A percentile compares a stretch with the other conserved stretches of the same genome.
Evolutionary conservation across 192 early-diverging fungal genomes (phyloP).

Genomic region (Powellomyces hirtus): DNA sequence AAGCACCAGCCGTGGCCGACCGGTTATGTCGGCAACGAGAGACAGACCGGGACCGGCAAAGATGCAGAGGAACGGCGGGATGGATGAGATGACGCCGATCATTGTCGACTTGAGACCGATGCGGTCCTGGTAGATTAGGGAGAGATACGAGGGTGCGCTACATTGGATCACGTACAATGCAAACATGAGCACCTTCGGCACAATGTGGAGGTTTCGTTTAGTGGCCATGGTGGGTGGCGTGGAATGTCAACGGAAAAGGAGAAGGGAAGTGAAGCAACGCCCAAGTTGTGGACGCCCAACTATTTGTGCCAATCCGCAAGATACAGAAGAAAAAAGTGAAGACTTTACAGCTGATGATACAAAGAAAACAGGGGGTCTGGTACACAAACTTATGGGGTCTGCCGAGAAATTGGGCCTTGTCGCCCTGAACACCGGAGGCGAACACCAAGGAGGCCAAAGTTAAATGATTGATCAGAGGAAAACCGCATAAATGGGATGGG

Average conservation of each 20-base stretch:
- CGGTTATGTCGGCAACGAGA: slow-evolving; percentile 25
- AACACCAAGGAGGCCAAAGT: too few relatives aligned
- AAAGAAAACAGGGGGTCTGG: not conserved
- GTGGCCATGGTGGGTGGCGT: not conserved
- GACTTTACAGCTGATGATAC: not conserved
- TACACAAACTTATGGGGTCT: too few relatives aligned
- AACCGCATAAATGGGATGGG: too few relatives aligned
- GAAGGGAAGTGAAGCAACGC: not conserved
- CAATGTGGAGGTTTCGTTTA: not conserved
- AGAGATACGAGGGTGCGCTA: slow-evolving; percentile 22
- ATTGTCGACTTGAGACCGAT: slow-evolving; percentile 8
- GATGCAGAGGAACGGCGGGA: slow-evolving; percentile 25
- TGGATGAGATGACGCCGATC: slow-evolving; percentile 18
- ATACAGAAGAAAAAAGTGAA: not conserved
- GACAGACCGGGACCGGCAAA: slow-evolving; percentile 17
- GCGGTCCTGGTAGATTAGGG: slow-evolving; percentile 19
- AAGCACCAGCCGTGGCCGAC: slow-evolving; percentile 13
- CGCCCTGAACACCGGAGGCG: too few relatives aligned
- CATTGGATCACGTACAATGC: slow-evolving; percentile 23
- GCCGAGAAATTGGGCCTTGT: too few relatives aligned
- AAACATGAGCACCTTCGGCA: slow-evolving; percentile 30
- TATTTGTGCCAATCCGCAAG: too few relatives aligned
- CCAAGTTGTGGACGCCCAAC: not conserved
- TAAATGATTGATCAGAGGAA: too few relatives aligned
- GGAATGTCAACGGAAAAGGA: not conserved